Conservation (phyloP, 2,329 filamentous ascomycete species). For the Calonectria henricotiae region DNA sequence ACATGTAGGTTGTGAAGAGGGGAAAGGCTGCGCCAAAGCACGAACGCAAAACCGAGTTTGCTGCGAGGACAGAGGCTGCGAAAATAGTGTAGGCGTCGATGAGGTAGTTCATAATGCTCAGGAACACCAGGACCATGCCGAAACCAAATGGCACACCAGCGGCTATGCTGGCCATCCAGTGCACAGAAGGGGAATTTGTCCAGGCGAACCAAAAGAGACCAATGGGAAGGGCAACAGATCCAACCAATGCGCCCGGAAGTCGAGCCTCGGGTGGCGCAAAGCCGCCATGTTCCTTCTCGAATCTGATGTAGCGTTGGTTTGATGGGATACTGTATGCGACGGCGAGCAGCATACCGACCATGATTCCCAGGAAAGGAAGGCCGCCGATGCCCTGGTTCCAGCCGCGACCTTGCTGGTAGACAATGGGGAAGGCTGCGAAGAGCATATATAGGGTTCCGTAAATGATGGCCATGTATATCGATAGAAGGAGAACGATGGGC, state of each 20-base stretch:
- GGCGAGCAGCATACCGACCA: conserved; percentile 29
- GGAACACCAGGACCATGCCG: conserved; percentile 32
- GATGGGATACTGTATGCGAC: conserved; percentile 28
- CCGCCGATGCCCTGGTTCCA: conserved; percentile 30
- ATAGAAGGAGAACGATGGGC: conserved; percentile 26
- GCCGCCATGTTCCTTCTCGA: conserved; percentile 13
- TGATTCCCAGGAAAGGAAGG: conserved; percentile 28
- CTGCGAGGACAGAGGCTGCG: conserved; percentile 23
- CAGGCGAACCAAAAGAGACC: conserved; percentile 33
- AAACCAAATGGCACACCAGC: conserved; percentile 32
- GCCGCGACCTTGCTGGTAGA: conserved; percentile 25
- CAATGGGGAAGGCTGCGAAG: conserved; percentile 30
- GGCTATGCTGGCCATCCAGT: conserved; percentile 29
- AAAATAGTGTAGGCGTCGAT: conserved; percentile 33
- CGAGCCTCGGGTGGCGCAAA: conserved; percentile 29
- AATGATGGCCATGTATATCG: conserved; percentile 31
- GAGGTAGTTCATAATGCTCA: conserved; percentile 31
- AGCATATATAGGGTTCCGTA: conserved; percentile 32
- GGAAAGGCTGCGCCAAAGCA: conserved; percentile 31
- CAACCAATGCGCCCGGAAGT: conserved; percentile 18
- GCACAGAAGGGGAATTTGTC: conserved; percentile 30
- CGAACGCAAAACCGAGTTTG: conserved; percentile 28
- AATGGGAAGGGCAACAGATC: conserved; percentile 24
- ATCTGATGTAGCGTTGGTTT: conserved; percentile 22
- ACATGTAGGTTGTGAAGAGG: conserved; percentile 30